Percentiles rank a stretch among this genome's conserved stretches.
Evolutionary conservation across 169 alveolate species (phyloP).

Genomic region (Theileria orientalis): DNA sequence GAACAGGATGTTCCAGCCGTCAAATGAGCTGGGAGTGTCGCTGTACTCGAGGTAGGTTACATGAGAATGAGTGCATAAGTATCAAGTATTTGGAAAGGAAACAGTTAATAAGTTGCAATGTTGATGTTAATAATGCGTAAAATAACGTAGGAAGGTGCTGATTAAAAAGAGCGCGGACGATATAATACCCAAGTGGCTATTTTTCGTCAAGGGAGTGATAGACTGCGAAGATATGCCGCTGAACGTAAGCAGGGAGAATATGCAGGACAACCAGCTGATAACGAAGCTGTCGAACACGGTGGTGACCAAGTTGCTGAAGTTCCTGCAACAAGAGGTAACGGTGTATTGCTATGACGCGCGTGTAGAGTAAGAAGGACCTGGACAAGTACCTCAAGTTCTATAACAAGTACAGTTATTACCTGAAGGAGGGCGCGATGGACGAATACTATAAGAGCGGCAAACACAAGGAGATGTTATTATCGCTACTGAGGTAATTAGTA

Average conservation of each 20-base stretch:
- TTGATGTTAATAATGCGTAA: neutral
- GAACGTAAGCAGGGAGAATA: conserved; percentile 93
- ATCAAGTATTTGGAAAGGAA: neutral
- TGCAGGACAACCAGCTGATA: conserved; percentile 89
- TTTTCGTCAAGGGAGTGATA: conserved; percentile 95
- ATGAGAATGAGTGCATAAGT: neutral
- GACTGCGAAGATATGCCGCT: conserved; percentile 98
- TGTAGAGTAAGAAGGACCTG: conserved; percentile 70
- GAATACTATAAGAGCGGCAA: conserved; percentile 69
- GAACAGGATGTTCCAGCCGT: conserved; percentile 81
- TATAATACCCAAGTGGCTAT: conserved; percentile 92
- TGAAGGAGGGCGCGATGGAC: conserved; percentile 85
- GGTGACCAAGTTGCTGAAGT: conserved; percentile 86
- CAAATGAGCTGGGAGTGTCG: conserved; percentile 82
- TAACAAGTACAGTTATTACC: conserved; percentile 78
- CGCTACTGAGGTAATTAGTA: conserved; percentile 65
- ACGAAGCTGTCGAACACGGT: conserved; percentile 87
- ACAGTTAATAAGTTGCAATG: no score
- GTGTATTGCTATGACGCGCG: conserved; percentile 12
- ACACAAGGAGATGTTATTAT: conserved; percentile 62
- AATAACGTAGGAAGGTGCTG: conserved; percentile 79
- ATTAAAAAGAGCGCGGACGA: conserved; percentile 89
- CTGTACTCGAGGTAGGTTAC: conserved; percentile 76
- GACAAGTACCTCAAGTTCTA: conserved; percentile 81
- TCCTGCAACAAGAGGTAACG: conserved; percentile 86